Evolutionary conservation across 345 rosid genomes (phyloP).

Genomic region (Corchorus capsularis): DNA sequence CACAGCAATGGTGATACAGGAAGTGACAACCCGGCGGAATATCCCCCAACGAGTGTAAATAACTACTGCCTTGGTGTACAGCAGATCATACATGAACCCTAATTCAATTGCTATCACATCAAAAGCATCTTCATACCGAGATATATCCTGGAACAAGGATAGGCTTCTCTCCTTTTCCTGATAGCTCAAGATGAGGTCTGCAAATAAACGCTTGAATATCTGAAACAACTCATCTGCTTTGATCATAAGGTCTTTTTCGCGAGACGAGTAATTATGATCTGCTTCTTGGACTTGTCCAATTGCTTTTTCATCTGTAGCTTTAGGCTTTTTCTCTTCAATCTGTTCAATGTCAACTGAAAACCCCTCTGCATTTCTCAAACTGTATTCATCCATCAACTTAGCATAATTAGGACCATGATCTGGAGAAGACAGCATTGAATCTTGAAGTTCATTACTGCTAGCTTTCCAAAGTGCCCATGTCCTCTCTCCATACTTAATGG

Average conservation of each 20-base stretch:
- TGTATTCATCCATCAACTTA: too few relatives aligned
- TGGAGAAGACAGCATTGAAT: background rate
- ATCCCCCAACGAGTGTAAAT: slow-evolving; percentile 15
- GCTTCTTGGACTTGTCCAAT: background rate
- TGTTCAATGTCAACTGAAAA: background rate
- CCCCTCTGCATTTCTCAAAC: too few relatives aligned
- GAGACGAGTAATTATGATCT: background rate
- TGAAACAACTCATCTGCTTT: slow-evolving; percentile 13
- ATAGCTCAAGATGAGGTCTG: slow-evolving; percentile 32
- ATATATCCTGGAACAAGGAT: background rate
- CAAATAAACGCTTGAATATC: slow-evolving; percentile 17
- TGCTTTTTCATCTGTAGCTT: background rate
- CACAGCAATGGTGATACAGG: background rate
- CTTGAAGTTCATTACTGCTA: slow-evolving; percentile 10
- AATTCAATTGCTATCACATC: slow-evolving; percentile 35
- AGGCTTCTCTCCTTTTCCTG: slow-evolving; percentile 26
- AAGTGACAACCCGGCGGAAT: slow-evolving; percentile 16
- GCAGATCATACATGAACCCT: slow-evolving; percentile 18
- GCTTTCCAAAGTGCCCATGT: slow-evolving; percentile 23
- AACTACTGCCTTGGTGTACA: slow-evolving; percentile 19
- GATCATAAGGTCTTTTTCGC: too few relatives aligned
- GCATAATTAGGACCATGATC: too few relatives aligned
- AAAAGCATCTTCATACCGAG: slow-evolving; percentile 18
- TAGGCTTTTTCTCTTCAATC: background rate
- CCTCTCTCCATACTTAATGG: slow-evolving; percentile 29